phyloP scores from a whole-genome alignment of 345 rosid species.

The Trapa bicornis region DNA sequence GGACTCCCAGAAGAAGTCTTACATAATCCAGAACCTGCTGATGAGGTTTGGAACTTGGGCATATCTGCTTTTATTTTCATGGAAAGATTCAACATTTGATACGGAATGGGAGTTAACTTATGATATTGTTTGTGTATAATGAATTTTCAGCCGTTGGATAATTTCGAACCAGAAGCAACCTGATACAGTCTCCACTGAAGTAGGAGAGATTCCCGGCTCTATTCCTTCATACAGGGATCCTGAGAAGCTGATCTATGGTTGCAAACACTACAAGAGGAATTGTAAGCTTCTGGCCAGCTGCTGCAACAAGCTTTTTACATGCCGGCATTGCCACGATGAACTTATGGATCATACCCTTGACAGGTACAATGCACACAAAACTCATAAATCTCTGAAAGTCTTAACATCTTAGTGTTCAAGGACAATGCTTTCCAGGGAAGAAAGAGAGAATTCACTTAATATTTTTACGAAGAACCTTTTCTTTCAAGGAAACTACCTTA shows the following conservation, averaged over 20 bases:
- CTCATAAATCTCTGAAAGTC: background rate
- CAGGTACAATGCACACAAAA: conserved; percentile 27
- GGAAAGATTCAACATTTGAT: too few relatives aligned
- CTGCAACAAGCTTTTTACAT: conserved; percentile 54
- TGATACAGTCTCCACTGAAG: conserved; percentile 19
- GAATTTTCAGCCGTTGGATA: conserved; percentile 68
- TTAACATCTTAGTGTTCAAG: background rate
- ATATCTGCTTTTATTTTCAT: background rate
- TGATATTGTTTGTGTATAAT: conserved; percentile 8
- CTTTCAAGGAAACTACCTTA: too few relatives aligned
- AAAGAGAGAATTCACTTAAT: background rate
- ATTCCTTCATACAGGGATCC: conserved; percentile 49
- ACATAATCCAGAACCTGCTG: conserved; percentile 51
- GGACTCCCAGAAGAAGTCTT: conserved; percentile 49
- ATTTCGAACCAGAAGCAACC: conserved; percentile 25
- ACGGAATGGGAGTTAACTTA: conserved; percentile 11
- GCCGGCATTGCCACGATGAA: conserved; percentile 83
- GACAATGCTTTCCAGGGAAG: background rate
- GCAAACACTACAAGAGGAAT: conserved; percentile 72
- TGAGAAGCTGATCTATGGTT: conserved; percentile 30
- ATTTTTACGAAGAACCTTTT: too few relatives aligned
- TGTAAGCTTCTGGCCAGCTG: conserved; percentile 63
- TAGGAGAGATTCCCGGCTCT: conserved; percentile 40
- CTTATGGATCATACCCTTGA: conserved; percentile 52
- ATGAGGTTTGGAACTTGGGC: conserved; percentile 36